A percentile compares a stretch with the other conserved stretches of the same genome.
phyloP scores from a whole-genome alignment of 768 basidiomycete species.

The Suillus subalutaceus region DNA sequence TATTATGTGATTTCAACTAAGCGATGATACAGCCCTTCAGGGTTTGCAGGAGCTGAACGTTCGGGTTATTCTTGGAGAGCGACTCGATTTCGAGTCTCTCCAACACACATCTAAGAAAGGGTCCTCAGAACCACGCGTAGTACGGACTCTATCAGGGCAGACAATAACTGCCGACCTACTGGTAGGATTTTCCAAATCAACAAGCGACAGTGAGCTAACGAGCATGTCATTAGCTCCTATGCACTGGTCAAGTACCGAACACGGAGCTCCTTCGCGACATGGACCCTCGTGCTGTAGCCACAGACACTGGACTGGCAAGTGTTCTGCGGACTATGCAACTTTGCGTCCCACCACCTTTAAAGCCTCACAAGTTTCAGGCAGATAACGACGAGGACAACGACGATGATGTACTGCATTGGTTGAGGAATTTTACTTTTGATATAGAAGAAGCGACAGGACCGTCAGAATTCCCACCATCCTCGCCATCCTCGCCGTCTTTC shows the following conservation, averaged over 20 bases:
- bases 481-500: no score
- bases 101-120: constrained; percentile 15
- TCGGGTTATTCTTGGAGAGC: constrained; percentile 54
- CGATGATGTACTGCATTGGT: neutral
- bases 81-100: constrained; percentile 48
- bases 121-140: constrained; percentile 24
- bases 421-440: neutral
- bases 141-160: constrained; percentile 51
- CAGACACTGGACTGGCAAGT: constrained; percentile 41
- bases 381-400: neutral
- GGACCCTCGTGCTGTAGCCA: constrained; percentile 44
- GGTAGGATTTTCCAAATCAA: constrained; percentile 32
- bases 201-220: neutral
- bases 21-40: constrained; percentile 33
- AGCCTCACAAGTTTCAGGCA: neutral
- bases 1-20: neutral
- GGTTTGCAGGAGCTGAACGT: constrained; percentile 48
- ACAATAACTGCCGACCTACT: constrained; percentile 56
- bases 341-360: constrained; percentile 5
- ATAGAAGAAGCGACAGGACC: neutral
- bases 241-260: constrained; percentile 65
- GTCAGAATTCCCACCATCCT: neutral
- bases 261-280: constrained; percentile 47
- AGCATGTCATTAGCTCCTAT: constrained; percentile 45
- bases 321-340: constrained; percentile 56